phyloP scores from a whole-genome alignment of 306 rosid genomes.

The Parietaria judaica region DNA sequence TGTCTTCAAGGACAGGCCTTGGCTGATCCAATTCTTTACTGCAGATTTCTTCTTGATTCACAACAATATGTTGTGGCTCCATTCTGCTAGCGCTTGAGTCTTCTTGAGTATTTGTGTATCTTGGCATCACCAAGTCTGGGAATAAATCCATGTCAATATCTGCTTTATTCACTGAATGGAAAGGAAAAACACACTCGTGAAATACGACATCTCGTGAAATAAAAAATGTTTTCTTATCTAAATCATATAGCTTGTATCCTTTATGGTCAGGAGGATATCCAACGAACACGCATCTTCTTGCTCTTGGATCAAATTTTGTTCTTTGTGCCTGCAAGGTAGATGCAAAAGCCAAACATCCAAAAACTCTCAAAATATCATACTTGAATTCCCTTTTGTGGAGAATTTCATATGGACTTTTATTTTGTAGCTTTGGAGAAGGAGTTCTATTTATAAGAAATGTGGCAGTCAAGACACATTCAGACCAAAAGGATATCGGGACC shows the following conservation, averaged over 20 bases:
- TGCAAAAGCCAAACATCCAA: background rate
- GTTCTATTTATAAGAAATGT: too few species aligned
- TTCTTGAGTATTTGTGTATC: too few species aligned
- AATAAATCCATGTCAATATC: background rate
- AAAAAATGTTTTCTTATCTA: background rate
- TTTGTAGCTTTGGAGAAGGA: too few species aligned
- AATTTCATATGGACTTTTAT: too few species aligned
- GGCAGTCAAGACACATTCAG: too few species aligned
- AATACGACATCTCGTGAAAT: constrained; percentile 1
- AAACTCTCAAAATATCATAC: background rate
- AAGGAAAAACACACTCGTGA: background rate
- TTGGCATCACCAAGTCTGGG: background rate
- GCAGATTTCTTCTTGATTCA: too few species aligned
- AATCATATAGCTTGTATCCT: background rate
- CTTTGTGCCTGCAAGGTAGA: background rate
- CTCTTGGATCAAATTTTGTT: background rate
- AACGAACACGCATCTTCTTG: background rate
- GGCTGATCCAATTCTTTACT: too few species aligned
- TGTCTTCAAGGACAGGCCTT: too few species aligned
- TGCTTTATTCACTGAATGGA: background rate
- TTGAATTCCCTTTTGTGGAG: background rate
- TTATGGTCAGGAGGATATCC: background rate
- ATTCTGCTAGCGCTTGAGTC: too few species aligned
- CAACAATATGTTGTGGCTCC: too few species aligned
- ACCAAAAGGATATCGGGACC: too few species aligned